Percentiles rank a stretch among this genome's conserved stretches.
These are phyloP conservation scores for Neodidymelliopsis sp. DNA, from an alignment of 2,329 filamentous ascomycete genomes.

Conservation along the genomic window DNA sequence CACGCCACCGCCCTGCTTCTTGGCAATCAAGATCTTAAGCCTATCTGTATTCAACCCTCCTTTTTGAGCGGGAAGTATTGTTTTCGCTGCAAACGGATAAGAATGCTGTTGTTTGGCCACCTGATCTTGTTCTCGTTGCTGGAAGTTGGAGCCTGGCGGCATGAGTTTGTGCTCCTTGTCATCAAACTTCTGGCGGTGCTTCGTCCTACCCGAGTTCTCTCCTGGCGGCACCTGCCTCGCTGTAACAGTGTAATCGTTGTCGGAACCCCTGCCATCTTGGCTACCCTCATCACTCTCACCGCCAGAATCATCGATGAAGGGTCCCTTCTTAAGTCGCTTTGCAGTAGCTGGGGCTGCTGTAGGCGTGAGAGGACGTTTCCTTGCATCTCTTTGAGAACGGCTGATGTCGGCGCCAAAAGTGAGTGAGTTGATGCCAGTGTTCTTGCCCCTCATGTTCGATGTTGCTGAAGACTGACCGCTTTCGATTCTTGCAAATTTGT, in stretches of 20 bases:
- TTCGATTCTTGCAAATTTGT: not conserved
- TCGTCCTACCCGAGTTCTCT: not conserved
- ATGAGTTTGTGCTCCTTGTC: not conserved
- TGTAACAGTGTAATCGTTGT: not conserved
- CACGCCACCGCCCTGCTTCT: not conserved
- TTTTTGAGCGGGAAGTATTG: not conserved
- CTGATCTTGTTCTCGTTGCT: not conserved
- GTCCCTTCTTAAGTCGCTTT: not conserved
- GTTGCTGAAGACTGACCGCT: not conserved
- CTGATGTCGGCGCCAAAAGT: not conserved
- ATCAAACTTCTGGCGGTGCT: no score
- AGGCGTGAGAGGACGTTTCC: constrained; percentile 4
- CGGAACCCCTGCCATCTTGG: not conserved
- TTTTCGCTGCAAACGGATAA: not conserved
- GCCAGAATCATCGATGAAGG: not conserved
- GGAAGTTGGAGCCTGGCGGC: not conserved
- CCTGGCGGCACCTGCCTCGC: no score
- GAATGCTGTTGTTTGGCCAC: not conserved
- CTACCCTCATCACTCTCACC: not conserved
- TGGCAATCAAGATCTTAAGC: not conserved
- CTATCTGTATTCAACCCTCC: not conserved
- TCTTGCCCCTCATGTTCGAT: not conserved
- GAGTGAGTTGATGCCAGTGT: not conserved
- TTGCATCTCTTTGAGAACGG: not conserved
- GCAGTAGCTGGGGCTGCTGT: not conserved